Evolutionary conservation across 108 stramenopile genomes (phyloP).

Genomic region (Pseudonitzschia pungens): DNA sequence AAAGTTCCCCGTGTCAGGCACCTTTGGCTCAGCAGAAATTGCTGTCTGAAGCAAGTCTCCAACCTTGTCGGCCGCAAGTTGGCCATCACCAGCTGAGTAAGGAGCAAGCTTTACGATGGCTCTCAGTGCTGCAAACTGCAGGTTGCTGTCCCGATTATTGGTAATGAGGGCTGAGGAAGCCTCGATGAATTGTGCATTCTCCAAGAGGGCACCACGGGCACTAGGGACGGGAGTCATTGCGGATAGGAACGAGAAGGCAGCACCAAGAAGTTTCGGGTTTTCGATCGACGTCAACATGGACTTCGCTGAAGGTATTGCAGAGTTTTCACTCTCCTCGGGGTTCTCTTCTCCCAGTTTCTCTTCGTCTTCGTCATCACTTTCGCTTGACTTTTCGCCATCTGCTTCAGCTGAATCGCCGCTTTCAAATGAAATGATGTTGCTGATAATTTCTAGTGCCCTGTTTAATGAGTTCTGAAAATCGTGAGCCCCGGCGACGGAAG

Average conservation of each 20-base stretch:
- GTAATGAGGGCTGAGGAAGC: slow-evolving; percentile 26
- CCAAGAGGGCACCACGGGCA: slow-evolving; percentile 20
- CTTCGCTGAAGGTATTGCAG: slow-evolving; percentile 12
- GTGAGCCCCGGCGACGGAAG: slow-evolving; percentile 28
- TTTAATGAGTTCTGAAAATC: slow-evolving; percentile 32
- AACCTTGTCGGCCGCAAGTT: slow-evolving; percentile 3
- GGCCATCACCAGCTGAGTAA: slow-evolving; percentile 17
- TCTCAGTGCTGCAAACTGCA: slow-evolving; percentile 28
- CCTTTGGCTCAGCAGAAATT: slow-evolving; percentile 3
- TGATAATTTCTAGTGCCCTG: slow-evolving; percentile 36
- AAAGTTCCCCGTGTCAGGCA: background rate
- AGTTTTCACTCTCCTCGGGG: slow-evolving; percentile 5
- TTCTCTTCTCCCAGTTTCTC: slow-evolving; percentile 12
- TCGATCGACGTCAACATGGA: slow-evolving; percentile 21
- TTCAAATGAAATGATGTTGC: slow-evolving; percentile 3
- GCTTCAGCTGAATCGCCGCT: slow-evolving; percentile 10
- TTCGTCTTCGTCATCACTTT: slow-evolving; percentile 22
- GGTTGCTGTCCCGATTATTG: slow-evolving; percentile 11
- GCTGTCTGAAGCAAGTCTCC: slow-evolving; percentile 25
- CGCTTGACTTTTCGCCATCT: slow-evolving; percentile 2
- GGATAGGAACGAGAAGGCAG: slow-evolving; percentile 37
- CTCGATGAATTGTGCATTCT: slow-evolving; percentile 25
- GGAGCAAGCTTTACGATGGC: slow-evolving; percentile 31
- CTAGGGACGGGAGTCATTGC: slow-evolving; percentile 25
- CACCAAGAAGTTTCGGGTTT: slow-evolving; percentile 23